Percentiles rank a stretch among this genome's conserved stretches.
phyloP scores from a whole-genome alignment of 192 early-diverging fungal genomes.

The Umbelopsis ramanniana region DNA sequence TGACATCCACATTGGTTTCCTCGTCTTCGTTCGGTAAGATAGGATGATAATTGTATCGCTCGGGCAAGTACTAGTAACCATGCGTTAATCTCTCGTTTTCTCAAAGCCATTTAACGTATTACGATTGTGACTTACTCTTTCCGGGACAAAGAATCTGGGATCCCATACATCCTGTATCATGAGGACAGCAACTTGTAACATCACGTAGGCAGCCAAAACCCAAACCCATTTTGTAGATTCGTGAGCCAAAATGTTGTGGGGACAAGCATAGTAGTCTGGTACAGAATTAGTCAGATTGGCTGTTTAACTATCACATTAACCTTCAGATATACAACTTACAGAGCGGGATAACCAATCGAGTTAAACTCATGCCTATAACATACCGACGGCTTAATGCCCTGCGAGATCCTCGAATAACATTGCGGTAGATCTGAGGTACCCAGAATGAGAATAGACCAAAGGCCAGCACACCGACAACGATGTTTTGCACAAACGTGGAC shows the following conservation, averaged over 20 bases:
- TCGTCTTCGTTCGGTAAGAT: constrained; percentile 53
- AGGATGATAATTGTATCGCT: constrained; percentile 73
- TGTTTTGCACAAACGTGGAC: constrained; percentile 50
- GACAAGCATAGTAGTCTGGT: constrained; percentile 58
- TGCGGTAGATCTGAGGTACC: constrained; percentile 82
- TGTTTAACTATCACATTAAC: not conserved
- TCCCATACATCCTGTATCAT: constrained; percentile 70
- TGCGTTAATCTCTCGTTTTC: not conserved
- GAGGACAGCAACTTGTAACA: constrained; percentile 61
- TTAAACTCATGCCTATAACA: constrained; percentile 59
- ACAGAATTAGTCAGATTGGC: not conserved
- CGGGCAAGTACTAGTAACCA: constrained; percentile 56
- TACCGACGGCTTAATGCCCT: constrained; percentile 61
- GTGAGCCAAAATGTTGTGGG: constrained; percentile 57
- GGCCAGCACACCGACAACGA: constrained; percentile 48
- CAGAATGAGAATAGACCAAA: constrained; percentile 70
- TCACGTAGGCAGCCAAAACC: constrained; percentile 58
- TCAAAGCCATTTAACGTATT: too few relatives aligned
- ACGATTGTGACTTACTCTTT: constrained; percentile 56
- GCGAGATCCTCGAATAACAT: constrained; percentile 65
- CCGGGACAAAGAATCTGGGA: constrained; percentile 76
- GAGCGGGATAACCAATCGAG: constrained; percentile 62
- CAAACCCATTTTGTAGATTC: constrained; percentile 57
- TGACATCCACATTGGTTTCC: constrained; percentile 36
- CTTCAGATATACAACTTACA: constrained; percentile 48